Evolutionary conservation across 768 basidiomycete genomes (phyloP), one percentile per base, ranked within the genome.

Genomic region (Russula olivacea): DNA sequence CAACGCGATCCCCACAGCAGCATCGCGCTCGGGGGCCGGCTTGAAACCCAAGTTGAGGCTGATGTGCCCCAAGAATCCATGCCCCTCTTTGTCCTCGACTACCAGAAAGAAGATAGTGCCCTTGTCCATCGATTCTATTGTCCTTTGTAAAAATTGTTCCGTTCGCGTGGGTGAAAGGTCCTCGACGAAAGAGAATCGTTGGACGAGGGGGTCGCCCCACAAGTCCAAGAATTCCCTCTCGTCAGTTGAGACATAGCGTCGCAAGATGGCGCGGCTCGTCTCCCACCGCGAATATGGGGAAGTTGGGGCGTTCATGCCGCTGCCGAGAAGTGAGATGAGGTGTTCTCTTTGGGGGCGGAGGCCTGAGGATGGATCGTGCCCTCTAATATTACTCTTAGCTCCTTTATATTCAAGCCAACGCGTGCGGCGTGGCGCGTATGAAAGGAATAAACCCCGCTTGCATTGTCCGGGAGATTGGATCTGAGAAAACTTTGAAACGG

Each of bases 51-150:
- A n/a, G n/a, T 64, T 68, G 25, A 77, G 36, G 47, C 69, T 68
- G 43, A 74, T 67, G 15, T 73, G 69, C 23, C 77, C 76, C 36
- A 77, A 59, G 61, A 76, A 74, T 47, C 68, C 72, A 57, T 63
- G 68, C 21, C 70, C 71, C 47, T 68, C 70, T 45, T 71, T 71
- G 25, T 68, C 66, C 25, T 69, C 69, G 63, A 76, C 61, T 59
- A 77, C 64, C 15, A 61, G 63, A 47, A 68, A 66, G 58, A 78
- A 70, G 38, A 68, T 14, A 15, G 53, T 41, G 34, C 50, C 58
- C 7, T 25, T 53, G n/a, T 28, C 43, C 28, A 50, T 43, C 50
- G 28, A 52, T 49, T 65, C 53, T 65, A 64, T 53, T 2, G 53
- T 55, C 51, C 21, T 52, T 43, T 58, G 58, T 30, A 59, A 8